Conservation (phyloP, 192 early-diverging fungal species). For the Coemansia asiatica region DNA sequence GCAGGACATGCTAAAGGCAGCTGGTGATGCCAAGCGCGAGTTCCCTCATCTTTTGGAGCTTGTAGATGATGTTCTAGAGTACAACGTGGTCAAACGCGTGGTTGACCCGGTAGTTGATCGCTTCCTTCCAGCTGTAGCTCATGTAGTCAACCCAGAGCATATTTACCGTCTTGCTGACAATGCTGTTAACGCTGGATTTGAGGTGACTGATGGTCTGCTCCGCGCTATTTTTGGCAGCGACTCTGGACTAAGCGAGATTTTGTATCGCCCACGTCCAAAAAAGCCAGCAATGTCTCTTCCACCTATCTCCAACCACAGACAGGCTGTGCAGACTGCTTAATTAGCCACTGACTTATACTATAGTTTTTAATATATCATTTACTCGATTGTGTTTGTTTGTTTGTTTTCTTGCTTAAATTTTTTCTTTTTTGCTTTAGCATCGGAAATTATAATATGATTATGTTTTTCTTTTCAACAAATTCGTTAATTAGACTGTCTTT, state of each 20-base stretch:
- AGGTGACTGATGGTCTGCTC: constrained; percentile 46
- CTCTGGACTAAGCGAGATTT: constrained; percentile 45
- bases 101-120: constrained; percentile 52
- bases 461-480: too few species aligned
- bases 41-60: constrained; percentile 50
- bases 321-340: constrained; percentile 28
- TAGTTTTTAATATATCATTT: not conserved
- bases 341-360: not conserved
- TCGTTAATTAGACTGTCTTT: too few species aligned
- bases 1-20: constrained; percentile 43
- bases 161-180: constrained; percentile 51
- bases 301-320: constrained; percentile 17
- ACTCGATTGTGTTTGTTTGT: not conserved
- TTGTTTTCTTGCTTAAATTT: too few species aligned
- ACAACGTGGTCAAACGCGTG: constrained; percentile 47
- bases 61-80: constrained; percentile 46
- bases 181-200: constrained; percentile 51
- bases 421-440: not conserved
- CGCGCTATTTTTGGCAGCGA: constrained; percentile 55
- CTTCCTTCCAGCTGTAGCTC: constrained; percentile 43
- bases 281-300: constrained; percentile 47
- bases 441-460: too few species aligned
- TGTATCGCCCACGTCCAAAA: constrained; percentile 49
- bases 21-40: constrained; percentile 49
- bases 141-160: constrained; percentile 50